Conservation (phyloP, 2,329 filamentous ascomycete genomes). For the Trichoderma koningiopsis region DNA sequence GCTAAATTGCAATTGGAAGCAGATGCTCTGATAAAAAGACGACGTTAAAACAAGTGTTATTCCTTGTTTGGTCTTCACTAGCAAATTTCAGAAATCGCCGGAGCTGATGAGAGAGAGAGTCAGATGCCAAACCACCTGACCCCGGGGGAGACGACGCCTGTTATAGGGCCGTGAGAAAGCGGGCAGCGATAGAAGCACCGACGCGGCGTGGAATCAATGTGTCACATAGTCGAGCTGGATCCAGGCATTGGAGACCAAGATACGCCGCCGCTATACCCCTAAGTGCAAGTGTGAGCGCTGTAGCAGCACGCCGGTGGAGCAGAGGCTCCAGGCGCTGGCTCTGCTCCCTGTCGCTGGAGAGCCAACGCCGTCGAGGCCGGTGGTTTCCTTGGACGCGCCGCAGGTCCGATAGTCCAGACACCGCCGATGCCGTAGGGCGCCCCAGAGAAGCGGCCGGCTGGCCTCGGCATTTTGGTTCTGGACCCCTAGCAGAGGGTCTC, state of each 20-base stretch:
- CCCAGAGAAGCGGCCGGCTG: slow-evolving; percentile 21
- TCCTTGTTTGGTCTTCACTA: not conserved
- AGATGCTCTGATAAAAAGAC: not conserved
- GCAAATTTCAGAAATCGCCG: not conserved
- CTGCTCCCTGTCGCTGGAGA: not conserved
- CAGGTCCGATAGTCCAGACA: slow-evolving; percentile 7
- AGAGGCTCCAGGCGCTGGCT: not conserved
- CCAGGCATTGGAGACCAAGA: slow-evolving; percentile 14
- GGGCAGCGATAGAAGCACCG: not conserved
- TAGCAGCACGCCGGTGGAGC: slow-evolving; percentile 32
- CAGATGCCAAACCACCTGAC: slow-evolving; percentile 14
- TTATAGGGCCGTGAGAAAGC: slow-evolving; percentile 9
- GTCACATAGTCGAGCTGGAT: slow-evolving; percentile 15
- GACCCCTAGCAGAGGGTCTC: slow-evolving; percentile 14
- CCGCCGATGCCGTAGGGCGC: slow-evolving; percentile 3
- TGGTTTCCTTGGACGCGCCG: not conserved
- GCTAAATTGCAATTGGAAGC: not conserved
- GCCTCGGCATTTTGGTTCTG: slow-evolving; percentile 25
- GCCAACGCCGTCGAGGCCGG: slow-evolving; percentile 7
- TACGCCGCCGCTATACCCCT: slow-evolving; percentile 52
- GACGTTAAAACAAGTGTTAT: not conserved
- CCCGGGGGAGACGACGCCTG: slow-evolving; percentile 4
- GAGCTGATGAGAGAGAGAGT: not conserved
- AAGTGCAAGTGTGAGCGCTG: slow-evolving; percentile 55
- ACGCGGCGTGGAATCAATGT: slow-evolving; percentile 15